Conservation (phyloP, 2,329 filamentous ascomycete genomes). For the Curvularia sp. region DNA sequence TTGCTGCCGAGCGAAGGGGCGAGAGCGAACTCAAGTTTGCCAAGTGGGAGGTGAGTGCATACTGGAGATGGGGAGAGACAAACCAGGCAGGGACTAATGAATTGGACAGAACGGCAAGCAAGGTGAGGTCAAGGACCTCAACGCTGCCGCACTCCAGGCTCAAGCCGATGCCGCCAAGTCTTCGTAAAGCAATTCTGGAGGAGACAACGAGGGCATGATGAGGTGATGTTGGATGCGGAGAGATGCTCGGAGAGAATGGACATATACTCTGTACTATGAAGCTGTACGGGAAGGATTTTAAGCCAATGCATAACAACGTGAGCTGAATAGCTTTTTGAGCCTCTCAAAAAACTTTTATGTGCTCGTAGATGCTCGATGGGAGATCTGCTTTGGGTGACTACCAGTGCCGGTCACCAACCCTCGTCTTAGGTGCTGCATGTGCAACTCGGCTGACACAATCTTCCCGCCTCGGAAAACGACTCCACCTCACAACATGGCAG, state of each 20-base stretch:
- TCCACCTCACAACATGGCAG: conserved; percentile 47
- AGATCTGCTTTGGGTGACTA: conserved; percentile 13
- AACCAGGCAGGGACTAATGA: conserved; percentile 35
- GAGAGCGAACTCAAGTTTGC: conserved; percentile 88
- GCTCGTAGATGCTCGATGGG: conserved; percentile 7
- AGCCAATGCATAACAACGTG: conserved; percentile 41
- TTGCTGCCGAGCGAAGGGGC: conserved; percentile 86
- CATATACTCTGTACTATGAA: conserved; percentile 52
- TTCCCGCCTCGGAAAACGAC: conserved; percentile 43
- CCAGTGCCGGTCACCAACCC: conserved; percentile 3
- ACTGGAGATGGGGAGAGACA: conserved; percentile 5
- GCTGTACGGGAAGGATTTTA: conserved; percentile 31
- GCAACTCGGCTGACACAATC: conserved; percentile 33
- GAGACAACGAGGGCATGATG: conserved; percentile 10
- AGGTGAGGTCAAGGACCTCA: conserved; percentile 80
- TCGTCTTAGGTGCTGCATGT: conserved; percentile 14
- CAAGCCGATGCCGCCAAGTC: conserved; percentile 56
- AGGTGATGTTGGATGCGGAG: conserved; percentile 13
- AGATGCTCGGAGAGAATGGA: conserved; percentile 31
- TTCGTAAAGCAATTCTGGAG: conserved; percentile 35
- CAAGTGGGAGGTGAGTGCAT: conserved; percentile 87
- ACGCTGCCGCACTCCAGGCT: conserved; percentile 59
- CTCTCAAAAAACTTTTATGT: background rate
- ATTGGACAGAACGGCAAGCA: conserved; percentile 86
- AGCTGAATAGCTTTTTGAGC: conserved; percentile 17